A percentile compares a stretch with the other conserved stretches of the same genome.
These are phyloP conservation scores for Saraca asoca DNA, from an alignment of 331 rosid species.

Conservation along the genomic window DNA sequence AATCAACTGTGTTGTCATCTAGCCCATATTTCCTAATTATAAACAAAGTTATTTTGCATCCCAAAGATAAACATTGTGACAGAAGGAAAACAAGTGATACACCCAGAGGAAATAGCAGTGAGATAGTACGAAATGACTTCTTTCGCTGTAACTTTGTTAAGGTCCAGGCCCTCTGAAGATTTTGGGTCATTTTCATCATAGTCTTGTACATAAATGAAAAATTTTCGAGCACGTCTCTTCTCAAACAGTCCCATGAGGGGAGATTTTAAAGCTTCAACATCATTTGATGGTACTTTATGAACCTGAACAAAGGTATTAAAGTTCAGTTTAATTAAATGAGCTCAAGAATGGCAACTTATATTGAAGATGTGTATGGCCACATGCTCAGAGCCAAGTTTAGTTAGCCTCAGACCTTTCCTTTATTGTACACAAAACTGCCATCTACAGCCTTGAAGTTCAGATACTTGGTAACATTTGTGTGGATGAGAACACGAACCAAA, in stretches of 20 bases:
- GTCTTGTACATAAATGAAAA: constrained; percentile 60
- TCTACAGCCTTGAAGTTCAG: constrained; percentile 80
- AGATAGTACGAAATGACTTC: constrained; percentile 51
- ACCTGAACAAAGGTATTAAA: constrained; percentile 36
- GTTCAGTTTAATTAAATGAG: constrained; percentile 24
- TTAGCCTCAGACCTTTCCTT: constrained; percentile 32
- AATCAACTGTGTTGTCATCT: constrained; percentile 65
- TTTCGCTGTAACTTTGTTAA: constrained; percentile 53
- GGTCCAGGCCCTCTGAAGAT: constrained; percentile 56
- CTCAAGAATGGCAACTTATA: neutral
- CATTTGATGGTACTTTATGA: constrained; percentile 67
- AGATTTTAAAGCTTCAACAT: constrained; percentile 65
- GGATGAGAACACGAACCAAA: constrained; percentile 82
- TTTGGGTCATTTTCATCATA: constrained; percentile 56
- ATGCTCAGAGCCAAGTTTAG: neutral
- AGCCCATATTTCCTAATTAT: constrained; percentile 57
- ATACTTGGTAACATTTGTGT: constrained; percentile 78
- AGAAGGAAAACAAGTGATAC: neutral
- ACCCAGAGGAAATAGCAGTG: neutral
- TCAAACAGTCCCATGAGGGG: constrained; percentile 69
- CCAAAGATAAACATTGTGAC: neutral
- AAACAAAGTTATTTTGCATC: constrained; percentile 1
- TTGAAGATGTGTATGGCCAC: neutral
- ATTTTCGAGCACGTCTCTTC: constrained; percentile 63
- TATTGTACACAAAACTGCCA: constrained; percentile 45